Base-by-base conservation (phyloP, 495 filamentous ascomycete species). In the Umbilicaria muhlenbergii region DNA sequence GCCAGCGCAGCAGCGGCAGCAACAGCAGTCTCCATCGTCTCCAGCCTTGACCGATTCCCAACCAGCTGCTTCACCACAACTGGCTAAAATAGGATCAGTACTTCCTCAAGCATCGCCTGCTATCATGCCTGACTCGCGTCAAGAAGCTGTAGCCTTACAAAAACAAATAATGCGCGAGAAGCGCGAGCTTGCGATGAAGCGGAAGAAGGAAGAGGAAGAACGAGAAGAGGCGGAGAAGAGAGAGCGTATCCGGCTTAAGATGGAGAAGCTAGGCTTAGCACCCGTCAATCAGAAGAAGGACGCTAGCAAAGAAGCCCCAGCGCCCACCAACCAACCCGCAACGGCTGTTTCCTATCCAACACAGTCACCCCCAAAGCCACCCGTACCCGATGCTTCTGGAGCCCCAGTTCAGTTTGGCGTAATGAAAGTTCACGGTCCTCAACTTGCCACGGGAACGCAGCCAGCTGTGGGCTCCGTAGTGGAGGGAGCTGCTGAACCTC, bases 131-230 rank as follows among this genome's bases (percentile, higher is more conserved):
- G 54, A 49, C 38, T 51, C 59, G 1, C 64, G 68, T 14, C 76
- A 79, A 44, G 74, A 85, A 34, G 73, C 52, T 19, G 36, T 51
- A 42, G 78, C 71, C 39, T 54, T 74, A 32, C 91, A 96, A 57
- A 78, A 86, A 58, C 76, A 75, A 36, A 65, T 94, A 13, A 96
- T 96, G 91, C 79, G 75, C 42, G 81, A 89, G 52, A 78, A 78
- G 42, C 70, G 81, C 17, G 73, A 91, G 51, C 63, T 78, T 43
- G 87, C 84, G 11, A 78, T 79, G 50, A 81, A 83, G 58, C 78
- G 88, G 36, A 72, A 78, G 47, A 57, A 78, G 44, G 87, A 95
- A 45, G 72, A 91, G 52, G 88, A 94, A 51, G 81, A 79, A 32
- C 70, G 67, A 42, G 82, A 89, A 53, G 84, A 91, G 56, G 78